phyloP scores from a whole-genome alignment of 164 flowering plant species.

The Berberis vulgaris region DNA sequence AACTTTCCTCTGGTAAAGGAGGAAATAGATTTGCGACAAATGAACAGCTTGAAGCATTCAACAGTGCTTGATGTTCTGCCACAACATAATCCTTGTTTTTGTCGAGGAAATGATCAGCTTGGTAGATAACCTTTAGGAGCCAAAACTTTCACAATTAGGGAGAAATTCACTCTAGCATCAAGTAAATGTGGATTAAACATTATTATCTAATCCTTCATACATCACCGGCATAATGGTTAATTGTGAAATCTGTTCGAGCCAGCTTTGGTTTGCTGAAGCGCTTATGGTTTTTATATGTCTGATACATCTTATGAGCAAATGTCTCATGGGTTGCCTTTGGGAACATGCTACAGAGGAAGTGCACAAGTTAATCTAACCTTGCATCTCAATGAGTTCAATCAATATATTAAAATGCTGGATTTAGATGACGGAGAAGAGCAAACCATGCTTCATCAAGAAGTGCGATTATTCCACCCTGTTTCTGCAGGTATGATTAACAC shows the following conservation, averaged over 20 bases:
- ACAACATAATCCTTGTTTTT: conserved; percentile 85
- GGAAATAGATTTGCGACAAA: conserved; percentile 77
- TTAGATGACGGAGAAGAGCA: conserved; percentile 9
- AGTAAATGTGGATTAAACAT: conserved; percentile 2
- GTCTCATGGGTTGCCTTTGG: conserved; percentile 90
- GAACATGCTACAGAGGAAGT: conserved; percentile 57
- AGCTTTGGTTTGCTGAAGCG: conserved; percentile 87
- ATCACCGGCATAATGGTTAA: conserved; percentile 85
- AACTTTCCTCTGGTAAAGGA: conserved; percentile 60
- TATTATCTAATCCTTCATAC: conserved; percentile 30
- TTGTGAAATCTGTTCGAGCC: conserved; percentile 66
- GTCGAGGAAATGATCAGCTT: conserved; percentile 83
- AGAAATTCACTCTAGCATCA: conserved; percentile 1
- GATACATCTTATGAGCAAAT: conserved; percentile 83
- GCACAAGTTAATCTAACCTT: conserved; percentile 5
- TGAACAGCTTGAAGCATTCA: conserved; percentile 49
- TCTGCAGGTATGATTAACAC: conserved; percentile 33
- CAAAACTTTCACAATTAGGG: conserved; percentile 4
- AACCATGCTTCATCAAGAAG: conserved; percentile 93
- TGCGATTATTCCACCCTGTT: conserved; percentile 85
- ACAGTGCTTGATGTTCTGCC: conserved; percentile 78
- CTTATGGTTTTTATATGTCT: conserved; percentile 64
- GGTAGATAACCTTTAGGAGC: conserved; percentile 63
- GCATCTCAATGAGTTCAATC: background rate
- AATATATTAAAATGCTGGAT: background rate